Percentiles rank a stretch among this genome's conserved stretches.
phyloP scores from a whole-genome alignment of 2,329 filamentous ascomycete species.

The Neonectria hederae region DNA sequence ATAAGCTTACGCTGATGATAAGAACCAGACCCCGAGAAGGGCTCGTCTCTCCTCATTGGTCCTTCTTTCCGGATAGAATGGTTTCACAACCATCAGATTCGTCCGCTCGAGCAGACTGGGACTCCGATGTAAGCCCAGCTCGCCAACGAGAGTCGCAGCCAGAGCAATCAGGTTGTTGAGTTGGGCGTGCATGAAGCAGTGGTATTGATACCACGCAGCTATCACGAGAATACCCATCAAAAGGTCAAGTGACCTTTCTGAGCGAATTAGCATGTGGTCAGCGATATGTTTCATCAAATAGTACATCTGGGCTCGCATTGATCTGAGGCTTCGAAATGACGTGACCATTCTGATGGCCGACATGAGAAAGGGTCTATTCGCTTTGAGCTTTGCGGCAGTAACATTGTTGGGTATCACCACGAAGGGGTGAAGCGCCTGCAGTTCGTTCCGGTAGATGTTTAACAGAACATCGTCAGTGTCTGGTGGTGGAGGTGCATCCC shows the following conservation, averaged over 20 bases:
- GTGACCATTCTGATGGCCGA: constrained; percentile 60
- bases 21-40: constrained; percentile 63
- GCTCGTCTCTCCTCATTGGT: constrained; percentile 63
- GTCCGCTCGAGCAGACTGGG: constrained; percentile 55
- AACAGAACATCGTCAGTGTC: constrained; percentile 59
- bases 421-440: constrained; percentile 58
- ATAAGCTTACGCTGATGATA: constrained; percentile 59
- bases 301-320: constrained; percentile 61
- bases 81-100: constrained; percentile 53
- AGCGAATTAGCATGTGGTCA: constrained; percentile 60
- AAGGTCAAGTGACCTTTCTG: constrained; percentile 60
- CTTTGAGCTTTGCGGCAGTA: constrained; percentile 49
- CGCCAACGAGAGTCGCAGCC: constrained; percentile 57
- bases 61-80: constrained; percentile 49
- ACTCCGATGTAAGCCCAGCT: constrained; percentile 56
- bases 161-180: constrained; percentile 61
- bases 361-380: constrained; percentile 58
- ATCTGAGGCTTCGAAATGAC: constrained; percentile 56
- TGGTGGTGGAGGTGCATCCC: constrained; percentile 51
- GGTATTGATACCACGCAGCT: constrained; percentile 63
- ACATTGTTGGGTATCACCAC: constrained; percentile 53
- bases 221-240: constrained; percentile 60
- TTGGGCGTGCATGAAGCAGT: constrained; percentile 63
- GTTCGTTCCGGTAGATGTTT: constrained; percentile 53
- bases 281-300: constrained; percentile 56